phyloP scores from a whole-genome alignment of 106 monocot genomes.

The Acorus calamus region DNA sequence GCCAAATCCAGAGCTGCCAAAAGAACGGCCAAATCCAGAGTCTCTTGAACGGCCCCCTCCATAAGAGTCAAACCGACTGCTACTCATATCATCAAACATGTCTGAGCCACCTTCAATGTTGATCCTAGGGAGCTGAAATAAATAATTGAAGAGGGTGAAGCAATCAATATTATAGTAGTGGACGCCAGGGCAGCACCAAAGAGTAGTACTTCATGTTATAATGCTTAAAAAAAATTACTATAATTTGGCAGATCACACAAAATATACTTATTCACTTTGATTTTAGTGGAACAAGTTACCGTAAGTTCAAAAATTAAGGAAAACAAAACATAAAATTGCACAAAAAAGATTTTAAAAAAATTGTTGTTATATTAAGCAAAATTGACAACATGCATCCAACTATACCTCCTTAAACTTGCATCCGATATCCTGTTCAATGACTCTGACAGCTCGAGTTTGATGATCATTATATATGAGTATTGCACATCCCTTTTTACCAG shows the following conservation, averaged over 20 bases:
- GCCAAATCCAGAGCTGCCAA: conserved; percentile 10
- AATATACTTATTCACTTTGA: neutral
- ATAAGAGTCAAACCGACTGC: conserved; percentile 26
- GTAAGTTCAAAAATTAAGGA: neutral
- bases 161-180: too few species aligned
- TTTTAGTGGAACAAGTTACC: too few species aligned
- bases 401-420: conserved; percentile 75
- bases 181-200: too few species aligned
- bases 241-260: neutral
- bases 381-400: neutral
- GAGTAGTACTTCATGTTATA: too few species aligned
- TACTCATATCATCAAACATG: conserved; percentile 42
- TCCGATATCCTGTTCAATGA: conserved; percentile 74
- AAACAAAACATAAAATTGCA: neutral
- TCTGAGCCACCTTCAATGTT: conserved; percentile 42
- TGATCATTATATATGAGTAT: conserved; percentile 69
- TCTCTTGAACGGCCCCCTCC: conserved; percentile 30
- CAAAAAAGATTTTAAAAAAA: too few species aligned
- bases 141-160: neutral
- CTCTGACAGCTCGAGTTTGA: conserved; percentile 55
- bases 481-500: conserved; percentile 86
- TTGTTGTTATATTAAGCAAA: too few species aligned
- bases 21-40: conserved; percentile 28
- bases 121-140: conserved; percentile 71
- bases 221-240: neutral